Evolutionary conservation across 2,329 filamentous ascomycete species (phyloP).

Genomic region (Cyphellophora attinorum): DNA sequence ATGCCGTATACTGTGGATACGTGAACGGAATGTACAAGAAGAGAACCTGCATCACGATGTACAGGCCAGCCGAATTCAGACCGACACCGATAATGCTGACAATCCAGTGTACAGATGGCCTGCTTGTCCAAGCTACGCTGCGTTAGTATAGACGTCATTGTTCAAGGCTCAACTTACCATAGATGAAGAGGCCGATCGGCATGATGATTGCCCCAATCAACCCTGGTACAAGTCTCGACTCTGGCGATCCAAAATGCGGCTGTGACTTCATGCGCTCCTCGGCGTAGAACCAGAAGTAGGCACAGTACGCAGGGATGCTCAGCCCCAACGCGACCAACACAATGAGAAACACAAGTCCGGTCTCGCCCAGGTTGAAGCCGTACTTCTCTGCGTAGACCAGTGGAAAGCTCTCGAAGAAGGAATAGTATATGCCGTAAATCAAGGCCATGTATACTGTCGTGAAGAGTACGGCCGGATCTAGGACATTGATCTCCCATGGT

Average conservation of each 20-base stretch:
- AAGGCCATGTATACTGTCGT: constrained; percentile 52
- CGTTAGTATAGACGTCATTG: neutral
- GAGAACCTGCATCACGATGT: constrained; percentile 15
- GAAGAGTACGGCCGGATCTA: constrained; percentile 53
- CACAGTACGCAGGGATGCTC: constrained; percentile 38
- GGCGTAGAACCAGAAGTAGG: constrained; percentile 43
- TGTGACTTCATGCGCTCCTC: constrained; percentile 39
- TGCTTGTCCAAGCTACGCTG: constrained; percentile 14
- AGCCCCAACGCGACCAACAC: constrained; percentile 47
- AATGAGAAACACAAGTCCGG: constrained; percentile 52
- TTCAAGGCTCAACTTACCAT: constrained; percentile 22
- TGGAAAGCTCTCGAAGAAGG: constrained; percentile 57
- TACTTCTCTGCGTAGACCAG: constrained; percentile 51
- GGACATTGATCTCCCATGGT: constrained; percentile 49
- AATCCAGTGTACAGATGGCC: constrained; percentile 25
- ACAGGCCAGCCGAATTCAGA: constrained; percentile 24
- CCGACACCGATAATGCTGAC: constrained; percentile 28
- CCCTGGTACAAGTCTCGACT: constrained; percentile 42
- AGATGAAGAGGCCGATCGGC: constrained; percentile 48
- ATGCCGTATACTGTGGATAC: constrained; percentile 14
- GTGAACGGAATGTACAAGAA: constrained; percentile 14
- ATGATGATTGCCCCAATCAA: constrained; percentile 40
- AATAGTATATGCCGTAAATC: constrained; percentile 40
- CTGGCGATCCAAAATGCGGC: constrained; percentile 41
- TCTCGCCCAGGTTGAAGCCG: constrained; percentile 47